Evolutionary conservation across 2,329 filamentous ascomycete species (phyloP).

Genomic region (Pseudogymnoascus sp.): DNA sequence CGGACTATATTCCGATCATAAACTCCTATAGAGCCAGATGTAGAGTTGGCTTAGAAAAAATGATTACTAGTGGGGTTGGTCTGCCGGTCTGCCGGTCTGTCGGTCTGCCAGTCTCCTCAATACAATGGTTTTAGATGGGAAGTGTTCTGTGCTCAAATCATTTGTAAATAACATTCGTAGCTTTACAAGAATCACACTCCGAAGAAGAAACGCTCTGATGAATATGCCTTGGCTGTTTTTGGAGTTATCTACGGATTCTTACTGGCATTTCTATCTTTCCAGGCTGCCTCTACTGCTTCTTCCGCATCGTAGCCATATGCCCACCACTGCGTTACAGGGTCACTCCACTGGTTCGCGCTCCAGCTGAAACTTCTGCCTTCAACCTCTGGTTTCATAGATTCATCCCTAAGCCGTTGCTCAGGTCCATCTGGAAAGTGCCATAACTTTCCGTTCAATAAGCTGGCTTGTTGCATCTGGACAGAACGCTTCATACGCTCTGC

Average conservation of each 20-base stretch:
- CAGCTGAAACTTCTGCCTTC: slow-evolving; percentile 28
- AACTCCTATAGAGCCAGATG: background rate
- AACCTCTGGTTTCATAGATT: slow-evolving; percentile 31
- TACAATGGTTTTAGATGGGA: background rate
- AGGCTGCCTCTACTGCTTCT: slow-evolving; percentile 14
- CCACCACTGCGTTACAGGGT: slow-evolving; percentile 32
- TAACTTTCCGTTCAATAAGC: slow-evolving; percentile 37
- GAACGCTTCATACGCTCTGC: slow-evolving; percentile 28
- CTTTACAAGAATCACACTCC: background rate
- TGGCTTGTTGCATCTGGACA: slow-evolving; percentile 36
- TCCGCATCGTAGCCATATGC: slow-evolving; percentile 36
- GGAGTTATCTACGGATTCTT: background rate
- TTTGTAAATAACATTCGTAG: background rate
- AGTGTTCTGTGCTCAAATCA: background rate
- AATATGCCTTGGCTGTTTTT: background rate
- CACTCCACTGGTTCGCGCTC: slow-evolving; percentile 35
- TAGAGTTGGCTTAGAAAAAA: background rate
- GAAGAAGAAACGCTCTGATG: background rate
- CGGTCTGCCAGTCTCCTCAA: no score
- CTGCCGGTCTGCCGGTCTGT: background rate
- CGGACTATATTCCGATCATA: background rate
- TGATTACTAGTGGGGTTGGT: background rate
- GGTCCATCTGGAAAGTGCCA: slow-evolving; percentile 45
- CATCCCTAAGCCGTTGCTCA: slow-evolving; percentile 47
- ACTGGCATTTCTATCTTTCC: slow-evolving; percentile 8